Conservation (phyloP, 1,284 basidiomycete genomes). For the Puccinia novopanici region DNA sequence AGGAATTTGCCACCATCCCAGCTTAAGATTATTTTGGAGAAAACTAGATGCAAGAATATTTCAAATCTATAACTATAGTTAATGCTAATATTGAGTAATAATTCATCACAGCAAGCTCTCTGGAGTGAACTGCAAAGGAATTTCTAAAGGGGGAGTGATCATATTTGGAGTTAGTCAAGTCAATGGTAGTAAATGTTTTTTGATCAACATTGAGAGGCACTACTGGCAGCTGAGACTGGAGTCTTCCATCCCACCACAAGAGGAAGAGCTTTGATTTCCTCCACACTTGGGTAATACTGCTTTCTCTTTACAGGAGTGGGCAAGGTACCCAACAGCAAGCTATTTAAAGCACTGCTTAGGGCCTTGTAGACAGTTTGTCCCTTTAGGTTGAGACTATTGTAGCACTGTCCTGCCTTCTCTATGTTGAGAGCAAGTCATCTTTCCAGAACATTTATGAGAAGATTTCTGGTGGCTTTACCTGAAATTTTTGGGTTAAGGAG, state of each 20-base stretch:
- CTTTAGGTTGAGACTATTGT: neutral
- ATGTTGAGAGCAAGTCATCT: neutral
- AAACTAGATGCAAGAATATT: too few species aligned
- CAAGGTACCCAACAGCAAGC: neutral
- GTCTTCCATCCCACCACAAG: neutral
- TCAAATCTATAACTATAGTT: too few species aligned
- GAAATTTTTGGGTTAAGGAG: neutral
- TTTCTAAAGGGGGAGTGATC: neutral
- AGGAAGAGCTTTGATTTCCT: neutral
- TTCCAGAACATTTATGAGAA: neutral
- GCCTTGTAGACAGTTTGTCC: neutral
- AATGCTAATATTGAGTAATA: too few species aligned
- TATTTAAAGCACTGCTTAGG: conserved; percentile 13
- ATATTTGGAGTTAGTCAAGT: neutral
- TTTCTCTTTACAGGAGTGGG: neutral
- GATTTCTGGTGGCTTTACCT: neutral
- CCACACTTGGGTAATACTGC: neutral
- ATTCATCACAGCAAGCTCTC: too few species aligned
- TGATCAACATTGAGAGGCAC: neutral
- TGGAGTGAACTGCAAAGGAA: too few species aligned
- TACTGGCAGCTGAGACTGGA: neutral
- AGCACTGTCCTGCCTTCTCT: neutral
- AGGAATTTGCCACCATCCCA: too few species aligned
- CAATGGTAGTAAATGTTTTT: neutral
- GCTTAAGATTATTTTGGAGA: too few species aligned